A percentile compares a stretch with the other conserved stretches of the same genome.
Conservation (phyloP, 2,329 filamentous ascomycete species). For the Cladosporium sp. region DNA sequence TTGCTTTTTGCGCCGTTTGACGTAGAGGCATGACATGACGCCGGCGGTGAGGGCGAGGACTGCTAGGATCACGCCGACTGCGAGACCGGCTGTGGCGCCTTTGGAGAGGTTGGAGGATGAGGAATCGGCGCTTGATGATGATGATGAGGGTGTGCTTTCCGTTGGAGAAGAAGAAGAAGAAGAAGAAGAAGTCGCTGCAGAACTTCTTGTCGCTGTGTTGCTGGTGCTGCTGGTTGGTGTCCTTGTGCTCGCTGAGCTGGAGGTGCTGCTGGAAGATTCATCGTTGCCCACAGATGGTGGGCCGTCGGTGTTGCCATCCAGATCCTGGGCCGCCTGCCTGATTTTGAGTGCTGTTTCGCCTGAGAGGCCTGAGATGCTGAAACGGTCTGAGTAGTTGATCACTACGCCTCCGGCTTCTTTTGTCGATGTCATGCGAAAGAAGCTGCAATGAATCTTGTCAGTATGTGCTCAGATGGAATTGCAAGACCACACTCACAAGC, state of each 20-base stretch:
- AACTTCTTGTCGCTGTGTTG: background rate
- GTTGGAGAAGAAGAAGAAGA: background rate
- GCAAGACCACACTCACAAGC: conserved; percentile 58
- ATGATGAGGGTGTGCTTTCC: background rate
- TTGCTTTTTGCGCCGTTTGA: background rate
- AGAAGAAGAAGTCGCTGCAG: background rate
- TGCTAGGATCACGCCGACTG: background rate
- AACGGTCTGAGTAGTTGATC: conserved; percentile 59
- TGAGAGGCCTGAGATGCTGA: conserved; percentile 61
- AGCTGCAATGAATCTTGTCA: conserved; percentile 39
- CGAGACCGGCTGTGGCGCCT: conserved; percentile 3
- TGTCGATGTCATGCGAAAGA: conserved; percentile 56
- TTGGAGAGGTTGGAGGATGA: background rate
- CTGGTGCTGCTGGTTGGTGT: background rate
- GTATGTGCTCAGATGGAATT: background rate
- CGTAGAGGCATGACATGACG: background rate
- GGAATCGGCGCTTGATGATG: too few species aligned
- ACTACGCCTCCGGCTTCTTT: conserved; percentile 51
- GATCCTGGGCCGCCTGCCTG: conserved; percentile 28
- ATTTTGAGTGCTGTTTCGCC: conserved; percentile 51
- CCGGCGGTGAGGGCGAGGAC: background rate
- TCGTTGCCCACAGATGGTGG: conserved; percentile 33
- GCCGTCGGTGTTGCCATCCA: conserved; percentile 37
- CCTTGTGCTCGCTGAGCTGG: background rate
- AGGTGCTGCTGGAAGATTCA: conserved; percentile 7